These are phyloP conservation scores for Kuraishia hungarica DNA, from an alignment of 805 yeast species.

Conservation along the genomic window DNA sequence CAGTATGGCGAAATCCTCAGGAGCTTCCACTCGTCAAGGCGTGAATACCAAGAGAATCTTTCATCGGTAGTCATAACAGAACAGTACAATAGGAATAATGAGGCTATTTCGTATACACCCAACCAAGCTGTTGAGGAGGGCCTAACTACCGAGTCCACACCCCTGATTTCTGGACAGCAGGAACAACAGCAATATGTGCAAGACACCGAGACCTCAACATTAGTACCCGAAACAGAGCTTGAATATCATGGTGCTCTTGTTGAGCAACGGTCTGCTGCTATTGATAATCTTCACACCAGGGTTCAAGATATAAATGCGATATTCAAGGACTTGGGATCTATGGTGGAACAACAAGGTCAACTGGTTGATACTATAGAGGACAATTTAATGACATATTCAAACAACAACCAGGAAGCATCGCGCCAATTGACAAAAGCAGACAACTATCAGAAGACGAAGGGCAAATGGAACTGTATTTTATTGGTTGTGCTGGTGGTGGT, in stretches of 20 bases:
- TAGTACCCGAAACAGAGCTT: slow-evolving; percentile 37
- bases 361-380: slow-evolving; percentile 81
- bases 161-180: slow-evolving; percentile 17
- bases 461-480: slow-evolving; percentile 68
- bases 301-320: slow-evolving; percentile 81
- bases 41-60: slow-evolving; percentile 42
- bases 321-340: slow-evolving; percentile 68
- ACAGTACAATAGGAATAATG: slow-evolving; percentile 10
- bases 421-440: slow-evolving; percentile 68
- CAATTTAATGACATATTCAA: slow-evolving; percentile 55
- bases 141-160: slow-evolving; percentile 11
- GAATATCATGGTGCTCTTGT: slow-evolving; percentile 59
- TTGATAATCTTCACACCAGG: slow-evolving; percentile 64
- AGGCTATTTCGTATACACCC: slow-evolving; percentile 1
- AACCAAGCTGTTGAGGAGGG: slow-evolving; percentile 1
- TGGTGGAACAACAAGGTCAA: slow-evolving; percentile 79
- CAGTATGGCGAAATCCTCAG: slow-evolving; percentile 48
- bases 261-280: slow-evolving; percentile 67
- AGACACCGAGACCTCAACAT: slow-evolving; percentile 23
- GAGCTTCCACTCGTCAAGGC: slow-evolving; percentile 31
- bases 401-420: slow-evolving; percentile 61
- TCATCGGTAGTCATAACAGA: slow-evolving; percentile 28
- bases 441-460: slow-evolving; percentile 57
- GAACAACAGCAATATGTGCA: slow-evolving; percentile 21
- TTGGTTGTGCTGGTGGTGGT: slow-evolving; percentile 51